Conservation (phyloP, 805 yeast species). For the Ogataea angusta region DNA sequence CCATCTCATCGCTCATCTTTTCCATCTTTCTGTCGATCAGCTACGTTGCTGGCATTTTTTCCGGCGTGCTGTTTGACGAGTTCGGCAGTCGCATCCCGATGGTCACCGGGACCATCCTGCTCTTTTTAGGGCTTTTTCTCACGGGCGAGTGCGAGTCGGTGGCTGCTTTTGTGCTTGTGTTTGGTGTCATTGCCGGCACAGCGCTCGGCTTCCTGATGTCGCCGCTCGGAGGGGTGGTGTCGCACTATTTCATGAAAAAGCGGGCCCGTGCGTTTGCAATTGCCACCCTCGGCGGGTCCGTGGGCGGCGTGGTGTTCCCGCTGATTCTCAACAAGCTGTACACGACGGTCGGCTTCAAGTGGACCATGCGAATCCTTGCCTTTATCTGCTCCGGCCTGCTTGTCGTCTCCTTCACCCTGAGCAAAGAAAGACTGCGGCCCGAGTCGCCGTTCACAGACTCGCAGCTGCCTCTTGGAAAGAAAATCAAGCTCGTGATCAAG, state of each 20-base stretch:
- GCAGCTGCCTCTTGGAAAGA: slow-evolving; percentile 7
- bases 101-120: slow-evolving; percentile 38
- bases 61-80: slow-evolving; percentile 58
- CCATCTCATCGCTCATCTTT: slow-evolving; percentile 62
- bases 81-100: slow-evolving; percentile 47
- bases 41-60: slow-evolving; percentile 46
- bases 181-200: slow-evolving; percentile 38
- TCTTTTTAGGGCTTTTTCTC: slow-evolving; percentile 49
- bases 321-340: slow-evolving; percentile 46
- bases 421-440: slow-evolving; percentile 35
- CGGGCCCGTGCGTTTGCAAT: slow-evolving; percentile 37
- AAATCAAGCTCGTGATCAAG: slow-evolving; percentile 6
- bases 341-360: slow-evolving; percentile 49
- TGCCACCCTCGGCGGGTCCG: slow-evolving; percentile 53
- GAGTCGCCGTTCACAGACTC: slow-evolving; percentile 10
- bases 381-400: slow-evolving; percentile 26
- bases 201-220: slow-evolving; percentile 43
- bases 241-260: slow-evolving; percentile 43
- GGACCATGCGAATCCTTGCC: slow-evolving; percentile 55
- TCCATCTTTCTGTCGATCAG: slow-evolving; percentile 51
- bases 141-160: slow-evolving; percentile 42
- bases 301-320: slow-evolving; percentile 65
- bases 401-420: slow-evolving; percentile 29
- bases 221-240: slow-evolving; percentile 44
- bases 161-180: slow-evolving; percentile 40